Conservation (phyloP, 2,329 filamentous ascomycete species). For the Endoconidiophora laricicola region DNA sequence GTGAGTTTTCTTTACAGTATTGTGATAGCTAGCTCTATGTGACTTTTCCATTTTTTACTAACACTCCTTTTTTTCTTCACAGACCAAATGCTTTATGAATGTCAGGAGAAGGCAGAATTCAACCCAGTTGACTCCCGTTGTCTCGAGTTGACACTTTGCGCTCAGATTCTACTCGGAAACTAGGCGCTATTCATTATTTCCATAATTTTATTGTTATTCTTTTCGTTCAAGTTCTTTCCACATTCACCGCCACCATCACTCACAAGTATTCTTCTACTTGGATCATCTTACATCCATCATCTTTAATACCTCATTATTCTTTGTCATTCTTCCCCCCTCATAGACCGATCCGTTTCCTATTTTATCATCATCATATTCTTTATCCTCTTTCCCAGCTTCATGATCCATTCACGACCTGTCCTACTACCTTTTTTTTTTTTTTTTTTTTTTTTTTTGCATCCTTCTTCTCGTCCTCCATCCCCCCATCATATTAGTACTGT, state of each 20-base stretch:
- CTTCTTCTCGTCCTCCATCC: neutral
- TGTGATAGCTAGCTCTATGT: neutral
- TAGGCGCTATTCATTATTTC: neutral
- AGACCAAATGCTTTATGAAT: slow-evolving; percentile 22
- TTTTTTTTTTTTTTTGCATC: neutral
- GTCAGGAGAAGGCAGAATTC: slow-evolving; percentile 36
- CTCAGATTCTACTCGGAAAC: slow-evolving; percentile 26
- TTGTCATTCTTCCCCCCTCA: neutral
- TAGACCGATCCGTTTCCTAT: neutral
- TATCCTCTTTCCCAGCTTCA: too few relatives aligned
- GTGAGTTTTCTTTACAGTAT: slow-evolving; percentile 25
- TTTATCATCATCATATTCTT: neutral
- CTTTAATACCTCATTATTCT: neutral
- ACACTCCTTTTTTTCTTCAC: neutral
- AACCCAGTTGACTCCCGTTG: slow-evolving; percentile 32
- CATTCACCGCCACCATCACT: neutral
- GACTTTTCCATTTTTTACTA: neutral
- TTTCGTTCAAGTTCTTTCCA: neutral
- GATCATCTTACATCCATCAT: neutral
- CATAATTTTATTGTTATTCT: neutral
- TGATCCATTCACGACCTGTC: neutral
- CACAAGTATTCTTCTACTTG: neutral
- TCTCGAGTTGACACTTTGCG: slow-evolving; percentile 33
- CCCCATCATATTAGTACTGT: too few relatives aligned
- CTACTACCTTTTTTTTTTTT: neutral